Evolutionary conservation across 106 monocot genomes (phyloP), one percentile per base, ranked within the genome.

Genomic region (Cymbidium sinense): DNA sequence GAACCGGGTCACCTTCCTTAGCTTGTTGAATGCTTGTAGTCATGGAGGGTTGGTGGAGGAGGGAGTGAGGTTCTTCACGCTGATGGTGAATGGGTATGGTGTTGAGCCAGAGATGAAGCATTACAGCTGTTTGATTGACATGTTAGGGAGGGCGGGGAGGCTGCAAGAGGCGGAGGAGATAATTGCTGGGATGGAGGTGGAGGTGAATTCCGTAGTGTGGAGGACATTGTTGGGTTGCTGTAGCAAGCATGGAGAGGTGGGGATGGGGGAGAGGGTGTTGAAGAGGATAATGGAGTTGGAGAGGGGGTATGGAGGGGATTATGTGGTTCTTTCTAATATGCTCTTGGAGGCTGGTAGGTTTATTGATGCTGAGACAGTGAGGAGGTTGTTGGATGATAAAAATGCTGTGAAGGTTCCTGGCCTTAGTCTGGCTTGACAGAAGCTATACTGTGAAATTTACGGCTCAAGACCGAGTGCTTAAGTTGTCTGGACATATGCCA

Each of bases 41-140:
- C 94, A 94, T 83, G 87, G 89, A 55, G 94, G 91, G 43, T 41
- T 91, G 76, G 82, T 94, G 0, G 86, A 94, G 20, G 91, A 91
- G 65, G 94, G 94, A 30, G 28, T 94, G 61, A 64, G 50, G 31
- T 73, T 87, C 39, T 86, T 94, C 76, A 74, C 23, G 4, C 17
- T 35, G 43, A 94, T 94, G 94, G 76, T 84, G 28, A 41, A 74
- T 29, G 78, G 64, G 28, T 44, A 86, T 21, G 82, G 80, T 0
- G 78, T 94, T 5, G 75, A 82, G 64, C 94, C 89, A 0, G 88
- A 86, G 44, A 52, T 77, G 17, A 91, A 94, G 76, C 94, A 91
- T 75, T 94, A 87, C 5, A 90, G 93, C 1, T 94, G 93, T 75
- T 13, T 94, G 64, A 79, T 94, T 5, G 93, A 94, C 82, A 82